Evolutionary conservation across 805 yeast species (phyloP), one percentile per base, ranked within the genome.

Genomic region (Brettanomyces custersianus): DNA sequence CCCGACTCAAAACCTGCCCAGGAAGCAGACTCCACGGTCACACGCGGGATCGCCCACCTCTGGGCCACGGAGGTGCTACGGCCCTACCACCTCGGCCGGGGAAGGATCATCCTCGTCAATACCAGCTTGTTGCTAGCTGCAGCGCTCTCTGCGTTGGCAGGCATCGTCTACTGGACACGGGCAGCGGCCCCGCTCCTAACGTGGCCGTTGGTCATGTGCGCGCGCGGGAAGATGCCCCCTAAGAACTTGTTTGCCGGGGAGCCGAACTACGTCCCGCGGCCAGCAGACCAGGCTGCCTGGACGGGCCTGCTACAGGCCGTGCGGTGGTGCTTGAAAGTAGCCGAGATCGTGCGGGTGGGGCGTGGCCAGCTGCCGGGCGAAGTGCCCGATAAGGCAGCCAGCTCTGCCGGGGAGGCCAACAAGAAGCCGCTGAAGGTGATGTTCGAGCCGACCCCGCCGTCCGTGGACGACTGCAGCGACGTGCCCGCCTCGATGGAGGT

Each of bases 271-370:
- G n/a, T n/a, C n/a, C n/a, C n/a, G n/a, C n/a, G n/a, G n/a, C n/a
- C n/a, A n/a, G n/a, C n/a, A n/a, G n/a, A n/a, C n/a, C n/a, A n/a
- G n/a, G n/a, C n/a, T n/a, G n/a, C n/a, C 7, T 30, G 33, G 33
- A 9, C 6, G 23, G 12, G 13, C 20, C 29, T 39, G 22, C 26
- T 41, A 10, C 29, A 35, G 26, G 38, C 40, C 4, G 20, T 32
- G 20, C 38, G 35, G 29, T 43, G 64, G 1, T 47, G 63, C 1
- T 41, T 52, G 22, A 60, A 58, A 8, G 45, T 59, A 10, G 52
- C 63, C 5, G 43, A 53, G 10, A 36, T 65, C 17, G 37, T 69
- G 13, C 67, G 65, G 34, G 34, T 68, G 7, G 71, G 68, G 4
- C 52, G 55, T 38, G 70, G 69, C 9, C 49, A 52, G 6, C 47